Percentiles rank a stretch among this genome's conserved stretches.
phyloP scores from a whole-genome alignment of 176 grass and related monocot genomes.

The Neostapfia colusana region DNA sequence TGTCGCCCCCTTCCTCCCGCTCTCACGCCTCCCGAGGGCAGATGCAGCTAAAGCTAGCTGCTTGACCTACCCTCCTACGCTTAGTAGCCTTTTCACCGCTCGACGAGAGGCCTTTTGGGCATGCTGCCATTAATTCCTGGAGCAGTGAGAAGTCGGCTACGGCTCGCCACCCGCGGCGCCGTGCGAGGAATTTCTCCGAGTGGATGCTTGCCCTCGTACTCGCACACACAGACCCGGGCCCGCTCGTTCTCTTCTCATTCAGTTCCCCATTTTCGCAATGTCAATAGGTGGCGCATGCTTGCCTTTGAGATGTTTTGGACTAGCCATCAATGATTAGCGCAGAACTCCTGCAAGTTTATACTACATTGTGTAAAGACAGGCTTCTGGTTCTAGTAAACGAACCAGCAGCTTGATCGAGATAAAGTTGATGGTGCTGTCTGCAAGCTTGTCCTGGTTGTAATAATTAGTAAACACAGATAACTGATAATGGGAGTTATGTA shows the following conservation, averaged over 20 bases:
- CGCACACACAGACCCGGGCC: too few species aligned
- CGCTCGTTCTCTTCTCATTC: too few species aligned
- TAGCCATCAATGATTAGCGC: conserved; percentile 23
- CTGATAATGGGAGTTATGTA: neutral
- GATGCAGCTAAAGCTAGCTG: neutral
- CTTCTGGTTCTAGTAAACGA: neutral
- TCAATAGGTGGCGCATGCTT: neutral
- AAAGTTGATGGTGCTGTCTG: neutral
- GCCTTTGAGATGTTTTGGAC: neutral
- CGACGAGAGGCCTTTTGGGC: neutral
- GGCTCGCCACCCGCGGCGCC: too few species aligned
- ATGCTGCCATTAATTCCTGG: neutral
- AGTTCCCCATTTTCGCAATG: too few species aligned
- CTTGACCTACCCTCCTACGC: too few species aligned
- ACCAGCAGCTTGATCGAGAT: neutral
- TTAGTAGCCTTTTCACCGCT: neutral
- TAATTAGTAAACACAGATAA: neutral
- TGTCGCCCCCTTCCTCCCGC: neutral
- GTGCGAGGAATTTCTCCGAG: neutral
- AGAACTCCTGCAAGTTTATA: neutral
- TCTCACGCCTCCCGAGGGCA: neutral
- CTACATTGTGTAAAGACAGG: neutral
- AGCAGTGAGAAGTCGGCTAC: neutral
- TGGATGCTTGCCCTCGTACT: neutral
- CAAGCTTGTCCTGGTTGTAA: neutral